Percentiles rank a stretch among this genome's conserved stretches.
These are phyloP conservation scores for Starmera quercuum DNA, from an alignment of 805 yeast species.

Conservation along the genomic window DNA sequence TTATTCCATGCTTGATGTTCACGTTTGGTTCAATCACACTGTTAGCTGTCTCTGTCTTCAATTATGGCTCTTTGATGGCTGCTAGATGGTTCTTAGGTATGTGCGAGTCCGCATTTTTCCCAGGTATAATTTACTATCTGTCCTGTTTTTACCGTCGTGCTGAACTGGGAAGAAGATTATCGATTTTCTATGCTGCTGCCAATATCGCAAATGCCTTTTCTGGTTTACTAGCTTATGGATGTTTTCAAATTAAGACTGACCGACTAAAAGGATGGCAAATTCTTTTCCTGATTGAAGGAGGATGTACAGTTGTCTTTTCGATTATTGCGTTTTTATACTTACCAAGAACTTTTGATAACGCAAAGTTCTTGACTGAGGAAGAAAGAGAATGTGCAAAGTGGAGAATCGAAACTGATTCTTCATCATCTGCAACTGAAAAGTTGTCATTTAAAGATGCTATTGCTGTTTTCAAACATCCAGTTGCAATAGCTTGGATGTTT, in stretches of 20 bases:
- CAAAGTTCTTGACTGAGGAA: conserved; percentile 33
- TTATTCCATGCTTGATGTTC: conserved; percentile 36
- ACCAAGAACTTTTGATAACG: conserved; percentile 32
- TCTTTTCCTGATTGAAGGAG: conserved; percentile 38
- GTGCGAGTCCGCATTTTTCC: conserved; percentile 33
- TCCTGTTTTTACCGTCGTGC: conserved; percentile 30
- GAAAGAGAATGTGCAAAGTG: conserved; percentile 26
- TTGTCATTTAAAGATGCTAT: conserved; percentile 33
- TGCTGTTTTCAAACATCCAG: conserved; percentile 37
- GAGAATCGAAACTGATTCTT: conserved; percentile 38
- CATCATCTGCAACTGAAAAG: conserved; percentile 29
- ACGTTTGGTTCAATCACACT: conserved; percentile 36
- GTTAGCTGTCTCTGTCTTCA: conserved; percentile 29
- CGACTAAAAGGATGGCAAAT: conserved; percentile 40
- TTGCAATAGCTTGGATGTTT: conserved; percentile 36
- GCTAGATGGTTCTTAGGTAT: conserved; percentile 39
- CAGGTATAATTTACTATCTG: conserved; percentile 31
- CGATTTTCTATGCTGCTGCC: conserved; percentile 30
- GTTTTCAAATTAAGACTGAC: conserved; percentile 31
- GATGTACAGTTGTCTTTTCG: conserved; percentile 36
- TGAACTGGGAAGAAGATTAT: conserved; percentile 30
- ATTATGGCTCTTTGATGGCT: conserved; percentile 26
- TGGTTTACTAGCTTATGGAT: conserved; percentile 33
- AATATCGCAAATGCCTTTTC: conserved; percentile 38
- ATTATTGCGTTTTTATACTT: conserved; percentile 25